Evolutionary conservation across 202 grass and related monocot species (phyloP), one percentile per base, ranked within the genome.

Genomic region (Thinopyrum obtusiflorum): DNA sequence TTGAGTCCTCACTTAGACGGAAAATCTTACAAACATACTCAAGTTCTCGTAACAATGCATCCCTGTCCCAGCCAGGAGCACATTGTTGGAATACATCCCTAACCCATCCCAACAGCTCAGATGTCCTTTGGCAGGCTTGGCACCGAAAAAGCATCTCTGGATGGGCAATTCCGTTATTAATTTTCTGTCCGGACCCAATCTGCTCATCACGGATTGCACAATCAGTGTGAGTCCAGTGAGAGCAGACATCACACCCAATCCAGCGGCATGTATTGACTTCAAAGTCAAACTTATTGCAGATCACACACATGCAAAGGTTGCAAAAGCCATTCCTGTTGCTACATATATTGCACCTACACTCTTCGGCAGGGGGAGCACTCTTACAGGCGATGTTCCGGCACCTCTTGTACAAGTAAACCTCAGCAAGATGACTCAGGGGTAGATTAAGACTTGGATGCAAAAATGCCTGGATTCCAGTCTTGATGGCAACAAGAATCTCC

Each of bases 231-330:
- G 93, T 97, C 97, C 97, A 99, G 46, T 99, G 97, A 68, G 92
- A 91, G 82, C 97, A 99, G 84, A 91, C 87, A 85, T 99, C 97
- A 68, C 97, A 99, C 4, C 97, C 97, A 59, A 99, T 94, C 97
- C 97, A 99, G 20, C 97, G 93, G 79, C 97, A 99, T 23, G 97
- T 96, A 80, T 99, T 99, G 27, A 99, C 97, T 87, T 99, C 97
- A 28, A 99, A 99, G 90, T 99, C 97, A 68, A 99, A 99, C 87
- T 99, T 99, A 81, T 89, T 99, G 85, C 97, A 99, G 2, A 99
- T 94, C 20, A 97, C 97, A 87, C 97, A 99, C 97, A 99, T 99
- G 70, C 97, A 97, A 59, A 99, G 86, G 73, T 99, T 99, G 75
- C 97, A 99, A 44, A 99, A 99, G 4, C 93, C 97, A n/a, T 91